Base-by-base conservation (phyloP, 129 eudicot species). In the Ambrosia trifida region DNA sequence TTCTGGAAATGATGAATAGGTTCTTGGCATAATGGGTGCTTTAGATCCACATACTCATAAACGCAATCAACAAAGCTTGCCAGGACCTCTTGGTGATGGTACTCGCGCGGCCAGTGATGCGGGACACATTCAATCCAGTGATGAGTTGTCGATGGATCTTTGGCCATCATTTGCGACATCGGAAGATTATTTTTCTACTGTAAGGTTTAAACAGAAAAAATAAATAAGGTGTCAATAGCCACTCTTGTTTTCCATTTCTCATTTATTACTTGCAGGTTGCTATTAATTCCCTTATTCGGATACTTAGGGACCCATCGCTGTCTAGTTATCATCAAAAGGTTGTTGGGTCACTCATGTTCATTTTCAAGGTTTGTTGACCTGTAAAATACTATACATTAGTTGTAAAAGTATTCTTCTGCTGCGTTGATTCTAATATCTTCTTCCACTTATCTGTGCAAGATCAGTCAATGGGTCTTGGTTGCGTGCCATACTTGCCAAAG, bases 111-210 rank as follows among this genome's bases (percentile, higher is more conserved):
- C 95, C 56, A 82, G 84, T 82, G 98, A 94, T 74, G 72, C 96
- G 5, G 91, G 98, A 52, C 97, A 94, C 57, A 82, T 89, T 58
- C 88, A 81, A 69, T 89, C 97, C 36, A 84, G 86, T 62, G 95
- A 89, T 74, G 96, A 89, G 69, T 81, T 89, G 66, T 88, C 95
- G 7, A 84, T 87, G 93, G 98, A 94, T 84, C 92, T 93, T 66
- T 89, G 98, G 96, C 98, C 98, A 52, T 87, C 98, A 54, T 89
- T 89, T 87, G 92, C 97, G 19, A 94, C 97, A 51, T 87, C 96
- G 0, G 98, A 94, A 80, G 98, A 94, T 76, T 94, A 94, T 81
- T 89, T 79, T 74, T 89, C 98, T 41, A 94, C 98, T 65, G 98
- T 94, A 80, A 80, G 76, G 61, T 68, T 24, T 18, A 81, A 69